Percentiles rank a stretch among this genome's conserved stretches.
Evolutionary conservation across 106 monocot genomes (phyloP).

Genomic region (Apostasia ramifera): DNA sequence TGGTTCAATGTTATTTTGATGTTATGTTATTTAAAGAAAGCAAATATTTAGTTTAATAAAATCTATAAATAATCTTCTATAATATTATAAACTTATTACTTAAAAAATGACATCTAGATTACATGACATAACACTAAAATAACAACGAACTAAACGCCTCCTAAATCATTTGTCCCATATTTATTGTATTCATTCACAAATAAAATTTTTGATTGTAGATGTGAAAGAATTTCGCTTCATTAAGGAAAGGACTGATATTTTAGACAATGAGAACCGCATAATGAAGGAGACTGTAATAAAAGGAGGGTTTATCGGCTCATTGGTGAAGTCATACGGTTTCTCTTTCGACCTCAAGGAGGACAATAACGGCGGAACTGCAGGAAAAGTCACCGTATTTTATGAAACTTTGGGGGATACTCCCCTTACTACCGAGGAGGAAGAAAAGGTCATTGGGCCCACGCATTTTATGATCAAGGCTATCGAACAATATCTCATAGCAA

Average conservation of each 20-base stretch:
- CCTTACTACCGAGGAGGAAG: neutral
- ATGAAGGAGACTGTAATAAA: neutral
- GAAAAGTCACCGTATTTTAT: neutral
- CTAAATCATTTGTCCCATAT: too few species aligned
- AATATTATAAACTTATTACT: too few species aligned
- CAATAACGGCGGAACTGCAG: neutral
- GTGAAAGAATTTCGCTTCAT: neutral
- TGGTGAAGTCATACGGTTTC: neutral
- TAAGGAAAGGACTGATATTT: neutral
- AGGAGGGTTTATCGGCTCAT: constrained; percentile 2
- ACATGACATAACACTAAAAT: too few species aligned
- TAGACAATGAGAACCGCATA: constrained; percentile 2
- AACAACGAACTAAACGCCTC: too few species aligned
- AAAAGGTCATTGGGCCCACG: neutral
- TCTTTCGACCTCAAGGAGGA: neutral
- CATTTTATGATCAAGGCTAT: neutral
- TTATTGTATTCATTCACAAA: too few species aligned
- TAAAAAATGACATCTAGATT: too few species aligned
- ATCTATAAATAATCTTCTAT: too few species aligned
- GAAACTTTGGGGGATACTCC: constrained; percentile 6
- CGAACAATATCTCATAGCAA: neutral
- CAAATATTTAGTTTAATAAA: too few species aligned
- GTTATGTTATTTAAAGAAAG: too few species aligned
- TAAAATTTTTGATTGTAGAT: neutral
- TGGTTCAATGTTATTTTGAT: too few species aligned